These are phyloP conservation scores for Trichoderma simmonsii DNA, from an alignment of 2,329 filamentous ascomycete genomes.

Conservation along the genomic window DNA sequence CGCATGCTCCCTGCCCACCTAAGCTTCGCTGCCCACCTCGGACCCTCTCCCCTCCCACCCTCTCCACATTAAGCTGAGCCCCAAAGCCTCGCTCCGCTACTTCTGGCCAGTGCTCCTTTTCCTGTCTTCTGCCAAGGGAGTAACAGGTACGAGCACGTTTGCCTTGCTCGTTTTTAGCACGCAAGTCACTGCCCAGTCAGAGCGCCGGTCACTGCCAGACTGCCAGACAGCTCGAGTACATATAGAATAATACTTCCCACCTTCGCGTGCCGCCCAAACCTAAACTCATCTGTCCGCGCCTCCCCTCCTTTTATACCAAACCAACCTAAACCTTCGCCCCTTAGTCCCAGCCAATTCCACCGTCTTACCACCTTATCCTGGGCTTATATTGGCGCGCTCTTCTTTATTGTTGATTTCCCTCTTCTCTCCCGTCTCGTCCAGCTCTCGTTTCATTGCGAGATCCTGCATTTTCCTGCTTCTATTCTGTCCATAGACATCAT, in stretches of 20 bases:
- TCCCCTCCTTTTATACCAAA: slow-evolving; percentile 20
- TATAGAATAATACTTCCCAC: slow-evolving; percentile 12
- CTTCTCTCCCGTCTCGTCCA: background rate
- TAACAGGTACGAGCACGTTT: background rate
- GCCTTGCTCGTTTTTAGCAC: slow-evolving; percentile 1
- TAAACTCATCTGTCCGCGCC: slow-evolving; percentile 19
- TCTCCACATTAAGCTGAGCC: slow-evolving; percentile 24
- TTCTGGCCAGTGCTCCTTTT: slow-evolving; percentile 19
- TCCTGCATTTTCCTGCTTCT: background rate
- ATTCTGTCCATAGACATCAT: background rate
- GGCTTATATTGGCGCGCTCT: background rate
- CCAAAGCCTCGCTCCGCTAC: slow-evolving; percentile 24
- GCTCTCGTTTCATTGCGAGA: slow-evolving; percentile 1
- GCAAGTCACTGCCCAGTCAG: slow-evolving; percentile 1
- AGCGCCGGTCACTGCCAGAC: background rate
- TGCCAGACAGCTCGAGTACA: background rate
- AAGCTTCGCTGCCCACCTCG: slow-evolving; percentile 13
- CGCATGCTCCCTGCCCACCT: background rate
- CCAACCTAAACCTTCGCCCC: background rate
- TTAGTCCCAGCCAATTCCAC: slow-evolving; percentile 13
- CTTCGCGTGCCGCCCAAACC: background rate
- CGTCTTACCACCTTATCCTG: background rate
- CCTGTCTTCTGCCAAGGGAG: background rate
- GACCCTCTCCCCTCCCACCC: slow-evolving; percentile 14
- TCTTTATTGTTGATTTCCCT: background rate